Conservation (phyloP, 1,139 yeast genomes). For the Saccharomyces hybrid region DNA sequence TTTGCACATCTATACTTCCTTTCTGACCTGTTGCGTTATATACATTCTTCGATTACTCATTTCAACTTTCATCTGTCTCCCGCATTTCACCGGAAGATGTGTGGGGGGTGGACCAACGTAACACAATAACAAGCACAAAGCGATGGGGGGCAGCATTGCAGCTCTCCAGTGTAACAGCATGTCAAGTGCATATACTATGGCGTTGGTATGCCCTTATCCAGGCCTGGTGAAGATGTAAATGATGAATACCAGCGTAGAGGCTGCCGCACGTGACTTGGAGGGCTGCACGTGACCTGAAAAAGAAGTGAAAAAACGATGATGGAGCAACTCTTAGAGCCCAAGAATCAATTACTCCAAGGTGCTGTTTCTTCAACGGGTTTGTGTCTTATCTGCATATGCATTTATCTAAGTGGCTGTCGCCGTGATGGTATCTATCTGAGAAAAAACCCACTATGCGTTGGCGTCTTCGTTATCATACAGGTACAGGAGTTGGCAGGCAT, state of each 20-base stretch:
- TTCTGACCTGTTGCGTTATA: background rate
- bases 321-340: background rate
- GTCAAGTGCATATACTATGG: background rate
- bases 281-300: background rate
- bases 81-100: background rate
- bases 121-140: background rate
- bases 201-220: background rate
- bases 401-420: background rate
- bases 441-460: background rate
- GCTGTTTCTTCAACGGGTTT: background rate
- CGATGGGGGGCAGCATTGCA: background rate
- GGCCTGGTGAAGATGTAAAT: background rate
- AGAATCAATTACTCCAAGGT: background rate
- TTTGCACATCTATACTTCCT: slow-evolving; percentile 8
- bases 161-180: background rate
- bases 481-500: slow-evolving; percentile 61
- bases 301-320: background rate
- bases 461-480: background rate
- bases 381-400: background rate
- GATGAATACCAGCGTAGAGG: background rate
- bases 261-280: background rate
- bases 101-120: background rate
- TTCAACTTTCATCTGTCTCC: background rate
- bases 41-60: background rate
- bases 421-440: background rate